phyloP scores from a whole-genome alignment of 305 asterid species.

The Fraxinus albicans region DNA sequence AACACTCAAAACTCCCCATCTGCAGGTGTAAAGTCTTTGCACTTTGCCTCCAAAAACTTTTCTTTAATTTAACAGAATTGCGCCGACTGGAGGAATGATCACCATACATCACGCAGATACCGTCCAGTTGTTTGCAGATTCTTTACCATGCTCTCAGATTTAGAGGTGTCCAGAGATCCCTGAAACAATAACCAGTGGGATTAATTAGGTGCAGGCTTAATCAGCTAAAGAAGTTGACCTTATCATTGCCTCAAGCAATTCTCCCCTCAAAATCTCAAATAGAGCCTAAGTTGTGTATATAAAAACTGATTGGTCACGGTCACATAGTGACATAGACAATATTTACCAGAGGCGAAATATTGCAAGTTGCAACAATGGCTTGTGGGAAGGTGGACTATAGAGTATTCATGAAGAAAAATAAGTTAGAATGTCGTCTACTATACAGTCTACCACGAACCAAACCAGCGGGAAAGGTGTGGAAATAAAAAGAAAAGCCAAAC shows the following conservation, averaged over 20 bases:
- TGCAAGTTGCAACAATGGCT: neutral
- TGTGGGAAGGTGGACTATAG: neutral
- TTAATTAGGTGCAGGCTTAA: conserved; percentile 2
- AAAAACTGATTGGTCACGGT: conserved; percentile 5
- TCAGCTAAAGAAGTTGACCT: neutral
- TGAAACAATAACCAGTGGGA: conserved; percentile 26
- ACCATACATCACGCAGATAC: conserved; percentile 95
- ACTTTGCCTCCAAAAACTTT: neutral
- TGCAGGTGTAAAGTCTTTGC: conserved; percentile 28
- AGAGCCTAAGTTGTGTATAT: neutral
- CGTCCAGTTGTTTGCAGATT: conserved; percentile 81
- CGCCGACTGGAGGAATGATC: conserved; percentile 12
- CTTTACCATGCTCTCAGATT: conserved; percentile 90
- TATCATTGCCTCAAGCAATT: neutral
- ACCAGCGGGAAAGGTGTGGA: conserved; percentile 10
- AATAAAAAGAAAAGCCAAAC: conserved; percentile 5
- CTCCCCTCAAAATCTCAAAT: neutral
- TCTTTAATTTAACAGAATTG: neutral
- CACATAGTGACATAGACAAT: neutral
- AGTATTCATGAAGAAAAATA: neutral
- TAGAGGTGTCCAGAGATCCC: conserved; percentile 85
- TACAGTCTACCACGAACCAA: neutral
- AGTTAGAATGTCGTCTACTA: neutral
- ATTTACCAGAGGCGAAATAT: neutral
- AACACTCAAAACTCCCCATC: conserved; percentile 16